Conservation (phyloP, 768 basidiomycete genomes). For the Rhizopogon salebrosus region DNA sequence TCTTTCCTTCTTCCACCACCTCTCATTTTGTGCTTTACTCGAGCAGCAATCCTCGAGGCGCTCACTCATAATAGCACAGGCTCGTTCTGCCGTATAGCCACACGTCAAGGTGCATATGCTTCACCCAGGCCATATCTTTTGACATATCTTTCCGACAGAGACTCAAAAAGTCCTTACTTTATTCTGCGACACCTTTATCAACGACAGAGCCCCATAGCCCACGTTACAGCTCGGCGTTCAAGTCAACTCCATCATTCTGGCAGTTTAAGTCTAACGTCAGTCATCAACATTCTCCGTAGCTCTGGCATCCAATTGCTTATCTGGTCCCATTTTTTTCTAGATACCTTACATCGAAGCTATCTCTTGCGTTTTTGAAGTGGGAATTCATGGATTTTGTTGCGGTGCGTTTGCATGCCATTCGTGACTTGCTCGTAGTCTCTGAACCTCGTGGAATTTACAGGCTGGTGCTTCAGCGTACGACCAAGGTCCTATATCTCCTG, state of each 20-base stretch:
- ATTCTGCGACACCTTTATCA: neutral
- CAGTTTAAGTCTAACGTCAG: neutral
- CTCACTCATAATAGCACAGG: neutral
- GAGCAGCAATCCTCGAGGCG: too few relatives aligned
- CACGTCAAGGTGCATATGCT: slow-evolving; percentile 6
- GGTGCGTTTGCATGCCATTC: neutral
- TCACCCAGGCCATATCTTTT: slow-evolving; percentile 1
- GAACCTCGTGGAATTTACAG: slow-evolving; percentile 8
- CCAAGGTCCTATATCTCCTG: slow-evolving; percentile 13
- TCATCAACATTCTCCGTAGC: neutral
- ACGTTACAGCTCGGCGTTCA: neutral
- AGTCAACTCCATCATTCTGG: neutral
- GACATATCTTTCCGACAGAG: neutral
- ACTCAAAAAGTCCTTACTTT: neutral
- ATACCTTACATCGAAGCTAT: neutral
- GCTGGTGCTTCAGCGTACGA: neutral
- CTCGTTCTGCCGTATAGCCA: slow-evolving; percentile 4
- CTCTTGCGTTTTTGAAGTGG: neutral
- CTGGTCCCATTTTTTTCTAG: neutral
- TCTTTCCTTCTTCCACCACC: slow-evolving; percentile 3
- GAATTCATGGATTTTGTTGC: slow-evolving; percentile 9
- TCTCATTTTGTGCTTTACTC: neutral
- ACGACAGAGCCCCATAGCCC: neutral
- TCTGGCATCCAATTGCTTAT: slow-evolving; percentile 5
- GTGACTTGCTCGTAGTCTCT: neutral